Base-by-base conservation (phyloP, 1,284 basidiomycete species). In the Takashimella koratensis region DNA sequence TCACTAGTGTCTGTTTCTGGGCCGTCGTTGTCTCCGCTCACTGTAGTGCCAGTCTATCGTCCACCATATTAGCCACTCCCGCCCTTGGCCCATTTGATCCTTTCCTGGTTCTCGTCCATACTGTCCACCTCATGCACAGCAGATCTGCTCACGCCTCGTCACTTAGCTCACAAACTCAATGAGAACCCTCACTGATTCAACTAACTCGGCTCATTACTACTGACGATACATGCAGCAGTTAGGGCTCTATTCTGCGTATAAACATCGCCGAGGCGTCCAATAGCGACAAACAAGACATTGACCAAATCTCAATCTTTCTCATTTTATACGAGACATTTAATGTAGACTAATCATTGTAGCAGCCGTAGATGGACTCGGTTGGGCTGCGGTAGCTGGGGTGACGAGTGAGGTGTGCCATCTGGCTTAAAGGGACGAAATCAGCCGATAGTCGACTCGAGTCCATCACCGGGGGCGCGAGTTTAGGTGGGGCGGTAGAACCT, bases 311-410 rank as follows among this genome's bases (percentile, higher is more conserved):
- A n/a, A n/a, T n/a, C n/a, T n/a, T n/a, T n/a, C n/a, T n/a, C n/a
- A n/a, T n/a, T n/a, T n/a, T n/a, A n/a, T n/a, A n/a, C n/a, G n/a
- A n/a, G n/a, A n/a, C n/a, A n/a, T n/a, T n/a, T n/a, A n/a, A n/a
- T n/a, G n/a, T n/a, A n/a, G n/a, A n/a, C n/a, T n/a, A n/a, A n/a
- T 20, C 51, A 16, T 59, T 45, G 39, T 59, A 59, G 22, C 56
- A 53, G 20, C 52, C 58, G 44, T 59, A 59, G 3, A 59, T 21
- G 12, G 58, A 59, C 19, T 59, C 58, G 26, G 58, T 59, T 5
- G 58, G 58, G 44, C 52, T 54, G 13, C 56, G 49, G 45, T 58
- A 58, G 11, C 43, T 43, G 4, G 49, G 53, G 26, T 49, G 24
- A 19, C 48, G 48, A 23, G 36, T 47, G 23, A 47, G 19, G 5